These are phyloP conservation scores for Alternaria brassicicola DNA, from an alignment of 2,329 filamentous ascomycete genomes.

Conservation along the genomic window DNA sequence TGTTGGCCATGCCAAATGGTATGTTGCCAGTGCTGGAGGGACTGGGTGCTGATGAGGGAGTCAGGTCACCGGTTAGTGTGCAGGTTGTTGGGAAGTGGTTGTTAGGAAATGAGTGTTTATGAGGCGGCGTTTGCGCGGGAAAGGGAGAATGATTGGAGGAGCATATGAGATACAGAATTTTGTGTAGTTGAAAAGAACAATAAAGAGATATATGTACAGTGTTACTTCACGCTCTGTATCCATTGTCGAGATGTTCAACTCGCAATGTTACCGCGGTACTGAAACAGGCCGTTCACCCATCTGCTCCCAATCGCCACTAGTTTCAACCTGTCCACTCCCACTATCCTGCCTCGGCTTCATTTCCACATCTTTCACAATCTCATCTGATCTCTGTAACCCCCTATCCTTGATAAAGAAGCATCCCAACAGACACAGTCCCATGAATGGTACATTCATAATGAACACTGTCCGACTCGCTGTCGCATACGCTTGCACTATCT, in stretches of 20 bases:
- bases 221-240: background rate
- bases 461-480: conserved; percentile 63
- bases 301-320: background rate
- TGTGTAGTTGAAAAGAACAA: no score
- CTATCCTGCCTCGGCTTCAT: background rate
- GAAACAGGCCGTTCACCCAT: background rate
- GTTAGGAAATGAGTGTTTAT: conserved; percentile 57
- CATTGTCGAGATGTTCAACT: background rate
- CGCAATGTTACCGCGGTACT: background rate
- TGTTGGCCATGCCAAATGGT: conserved; percentile 59
- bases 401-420: conserved; percentile 57
- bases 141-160: conserved; percentile 53
- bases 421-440: conserved; percentile 57
- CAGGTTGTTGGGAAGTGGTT: conserved; percentile 62
- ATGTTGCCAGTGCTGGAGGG: conserved; percentile 53
- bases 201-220: background rate
- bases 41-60: conserved; percentile 26
- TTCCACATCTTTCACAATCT: background rate
- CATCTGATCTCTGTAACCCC: conserved; percentile 53
- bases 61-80: conserved; percentile 59
- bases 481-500: conserved; percentile 59
- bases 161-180: conserved; percentile 15
- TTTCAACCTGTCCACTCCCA: background rate
- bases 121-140: conserved; percentile 57
- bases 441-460: conserved; percentile 61